Evolutionary conservation across 192 early-diverging fungal species (phyloP).

Genomic region (Backusella sp.): DNA sequence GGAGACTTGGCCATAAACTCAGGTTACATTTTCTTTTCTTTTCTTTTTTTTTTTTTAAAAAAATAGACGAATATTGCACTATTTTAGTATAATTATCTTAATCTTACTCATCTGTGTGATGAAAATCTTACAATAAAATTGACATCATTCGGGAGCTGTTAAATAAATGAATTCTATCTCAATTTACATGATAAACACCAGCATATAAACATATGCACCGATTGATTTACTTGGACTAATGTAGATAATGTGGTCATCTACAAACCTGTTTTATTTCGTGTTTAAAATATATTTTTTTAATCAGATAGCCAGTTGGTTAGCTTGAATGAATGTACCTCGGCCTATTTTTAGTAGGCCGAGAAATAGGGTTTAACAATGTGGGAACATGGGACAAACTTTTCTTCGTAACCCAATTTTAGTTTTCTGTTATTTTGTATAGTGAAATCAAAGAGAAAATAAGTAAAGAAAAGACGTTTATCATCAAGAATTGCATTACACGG

Average conservation of each 20-base stretch:
- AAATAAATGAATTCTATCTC: not conserved
- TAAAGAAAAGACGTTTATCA: not conserved
- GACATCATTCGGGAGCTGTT: not conserved
- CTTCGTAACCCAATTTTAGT: not conserved
- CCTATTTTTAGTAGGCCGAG: not conserved
- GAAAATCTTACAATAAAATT: not conserved
- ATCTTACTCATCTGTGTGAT: not conserved
- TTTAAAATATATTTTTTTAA: not conserved
- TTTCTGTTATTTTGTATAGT: not conserved
- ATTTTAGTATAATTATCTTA: not conserved
- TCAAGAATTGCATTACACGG: not conserved
- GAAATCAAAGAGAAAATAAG: not conserved
- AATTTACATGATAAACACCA: not conserved
- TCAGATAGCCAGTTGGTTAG: not conserved
- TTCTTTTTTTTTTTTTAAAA: not conserved
- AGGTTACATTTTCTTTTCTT: not conserved
- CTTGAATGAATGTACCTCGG: not conserved
- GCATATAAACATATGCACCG: not conserved
- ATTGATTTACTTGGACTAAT: not conserved
- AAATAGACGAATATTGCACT: not conserved
- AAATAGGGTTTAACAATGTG: slow-evolving; percentile 1
- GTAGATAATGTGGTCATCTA: not conserved
- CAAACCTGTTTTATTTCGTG: not conserved
- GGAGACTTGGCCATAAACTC: not conserved
- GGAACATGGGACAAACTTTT: not conserved